Conservation (phyloP, 495 filamentous ascomycete genomes). For the Achaetomiella virescens region DNA sequence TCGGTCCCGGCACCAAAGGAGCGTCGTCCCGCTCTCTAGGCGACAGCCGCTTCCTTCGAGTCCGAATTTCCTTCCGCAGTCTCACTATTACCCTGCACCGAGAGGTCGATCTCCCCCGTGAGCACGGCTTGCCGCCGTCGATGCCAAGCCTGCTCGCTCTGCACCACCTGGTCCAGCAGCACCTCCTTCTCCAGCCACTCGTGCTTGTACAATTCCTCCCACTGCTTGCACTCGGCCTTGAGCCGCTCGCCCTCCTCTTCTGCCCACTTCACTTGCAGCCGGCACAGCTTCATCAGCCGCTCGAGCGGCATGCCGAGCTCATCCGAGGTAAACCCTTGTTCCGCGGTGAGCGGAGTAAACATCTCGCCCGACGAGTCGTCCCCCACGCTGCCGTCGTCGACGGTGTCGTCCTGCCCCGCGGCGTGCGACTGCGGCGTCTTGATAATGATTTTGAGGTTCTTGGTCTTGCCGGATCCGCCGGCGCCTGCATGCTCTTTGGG, state of each 20-base stretch:
- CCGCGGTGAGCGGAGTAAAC: conserved; percentile 48
- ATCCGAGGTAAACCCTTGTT: conserved; percentile 62
- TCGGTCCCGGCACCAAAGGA: too few relatives aligned
- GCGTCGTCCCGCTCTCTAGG: too few relatives aligned
- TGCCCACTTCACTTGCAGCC: conserved; percentile 75
- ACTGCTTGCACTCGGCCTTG: conserved; percentile 53
- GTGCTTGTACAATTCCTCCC: conserved; percentile 61
- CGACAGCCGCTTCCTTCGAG: background rate
- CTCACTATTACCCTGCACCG: conserved; percentile 10
- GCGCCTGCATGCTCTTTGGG: conserved; percentile 62
- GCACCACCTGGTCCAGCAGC: conserved; percentile 48
- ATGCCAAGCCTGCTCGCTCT: conserved; percentile 47
- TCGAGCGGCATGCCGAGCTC: conserved; percentile 65
- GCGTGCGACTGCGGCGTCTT: conserved; percentile 51
- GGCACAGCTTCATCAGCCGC: conserved; percentile 66
- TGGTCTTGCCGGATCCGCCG: conserved; percentile 47
- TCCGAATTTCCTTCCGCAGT: background rate
- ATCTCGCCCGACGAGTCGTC: conserved; percentile 41
- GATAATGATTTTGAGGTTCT: conserved; percentile 60
- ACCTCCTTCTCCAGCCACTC: conserved; percentile 84
- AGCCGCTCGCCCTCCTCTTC: conserved; percentile 62
- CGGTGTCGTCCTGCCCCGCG: conserved; percentile 47
- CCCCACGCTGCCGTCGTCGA: conserved; percentile 46
- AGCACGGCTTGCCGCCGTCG: conserved; percentile 39
- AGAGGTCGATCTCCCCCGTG: conserved; percentile 28